phyloP scores from a whole-genome alignment of 306 rosid species.

The Vicia villosa region DNA sequence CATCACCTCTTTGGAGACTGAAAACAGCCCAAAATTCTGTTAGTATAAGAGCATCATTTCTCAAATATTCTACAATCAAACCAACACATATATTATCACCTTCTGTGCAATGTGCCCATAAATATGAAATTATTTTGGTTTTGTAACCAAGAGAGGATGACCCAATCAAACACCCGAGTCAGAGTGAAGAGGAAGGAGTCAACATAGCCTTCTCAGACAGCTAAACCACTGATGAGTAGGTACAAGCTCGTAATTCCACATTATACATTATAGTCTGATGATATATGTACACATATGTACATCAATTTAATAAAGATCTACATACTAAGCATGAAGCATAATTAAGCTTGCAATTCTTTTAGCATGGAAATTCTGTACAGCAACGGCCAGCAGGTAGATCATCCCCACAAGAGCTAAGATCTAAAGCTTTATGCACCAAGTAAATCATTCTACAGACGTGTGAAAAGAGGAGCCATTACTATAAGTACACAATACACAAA shows the following conservation, averaged over 20 bases:
- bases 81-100: neutral
- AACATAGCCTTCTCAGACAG: conserved; percentile 24
- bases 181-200: conserved; percentile 1
- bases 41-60: neutral
- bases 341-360: conserved; percentile 28
- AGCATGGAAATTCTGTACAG: conserved; percentile 45
- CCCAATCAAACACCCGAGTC: conserved; percentile 13
- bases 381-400: conserved; percentile 36
- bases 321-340: conserved; percentile 23
- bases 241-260: conserved; percentile 18
- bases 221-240: conserved; percentile 27
- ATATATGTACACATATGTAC: conserved; percentile 42
- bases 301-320: conserved; percentile 28
- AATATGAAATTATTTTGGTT: conserved; percentile 17
- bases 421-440: conserved; percentile 28
- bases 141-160: conserved; percentile 8
- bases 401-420: conserved; percentile 23
- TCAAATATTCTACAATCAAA: conserved; percentile 12
- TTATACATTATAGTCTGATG: conserved; percentile 14
- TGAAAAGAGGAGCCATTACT: conserved; percentile 6
- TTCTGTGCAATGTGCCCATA: conserved; percentile 24
- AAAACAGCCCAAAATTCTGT: neutral
- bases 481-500: neutral
- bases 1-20: neutral
- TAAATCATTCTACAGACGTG: conserved; percentile 26